Percentiles rank a stretch among this genome's conserved stretches.
Conservation (phyloP, 179 eudicot genomes). For the Patellifolia procumbens region DNA sequence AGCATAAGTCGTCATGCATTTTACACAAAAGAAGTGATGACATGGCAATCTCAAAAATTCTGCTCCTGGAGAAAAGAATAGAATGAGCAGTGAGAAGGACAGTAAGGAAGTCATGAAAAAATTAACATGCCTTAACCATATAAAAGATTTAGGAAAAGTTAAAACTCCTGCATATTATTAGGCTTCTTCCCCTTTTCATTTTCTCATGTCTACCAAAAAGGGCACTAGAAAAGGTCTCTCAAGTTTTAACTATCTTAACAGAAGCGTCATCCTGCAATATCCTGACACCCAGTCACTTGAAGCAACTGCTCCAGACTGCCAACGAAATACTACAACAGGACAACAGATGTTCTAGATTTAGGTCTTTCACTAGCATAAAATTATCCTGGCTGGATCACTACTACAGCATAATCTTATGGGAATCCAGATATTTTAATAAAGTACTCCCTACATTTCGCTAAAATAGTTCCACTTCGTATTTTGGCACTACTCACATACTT, state of each 20-base stretch:
- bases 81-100: constrained; percentile 16
- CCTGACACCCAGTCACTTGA: background rate
- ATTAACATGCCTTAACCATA: background rate
- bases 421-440: too few species aligned
- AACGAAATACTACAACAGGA: background rate
- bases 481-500: too few species aligned
- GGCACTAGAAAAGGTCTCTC: background rate
- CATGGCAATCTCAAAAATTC: constrained; percentile 85
- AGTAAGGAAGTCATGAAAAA: background rate
- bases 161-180: background rate
- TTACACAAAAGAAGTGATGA: constrained; percentile 82
- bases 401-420: too few species aligned
- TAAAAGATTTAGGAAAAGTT: too few species aligned
- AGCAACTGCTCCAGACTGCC: too few species aligned
- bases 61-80: constrained; percentile 44
- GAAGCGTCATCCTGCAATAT: background rate
- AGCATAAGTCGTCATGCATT: constrained; percentile 79
- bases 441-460: too few species aligned
- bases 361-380: too few species aligned
- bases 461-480: too few species aligned
- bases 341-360: too few species aligned
- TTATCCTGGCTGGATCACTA: too few species aligned
- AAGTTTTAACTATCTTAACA: background rate
- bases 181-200: background rate
- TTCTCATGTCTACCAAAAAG: background rate